These are phyloP conservation scores for Nephelium lappaceum DNA, from an alignment of 345 rosid genomes.

Conservation along the genomic window DNA sequence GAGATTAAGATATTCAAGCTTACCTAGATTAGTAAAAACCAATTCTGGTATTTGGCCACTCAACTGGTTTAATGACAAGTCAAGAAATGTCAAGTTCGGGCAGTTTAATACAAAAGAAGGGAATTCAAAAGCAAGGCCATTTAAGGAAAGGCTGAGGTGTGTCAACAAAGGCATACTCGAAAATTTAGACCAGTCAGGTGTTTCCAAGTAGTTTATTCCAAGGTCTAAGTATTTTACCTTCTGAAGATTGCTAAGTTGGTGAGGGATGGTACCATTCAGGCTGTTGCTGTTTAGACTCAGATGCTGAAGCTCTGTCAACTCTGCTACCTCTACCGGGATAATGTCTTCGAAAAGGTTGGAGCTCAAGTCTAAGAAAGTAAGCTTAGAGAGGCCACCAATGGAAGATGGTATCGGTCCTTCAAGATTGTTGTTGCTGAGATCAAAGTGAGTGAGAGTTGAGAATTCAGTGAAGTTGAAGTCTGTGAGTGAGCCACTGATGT, in stretches of 20 bases:
- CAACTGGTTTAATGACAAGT: constrained; percentile 48
- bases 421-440: constrained; percentile 34
- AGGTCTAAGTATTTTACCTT: constrained; percentile 54
- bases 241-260: constrained; percentile 45
- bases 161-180: constrained; percentile 47
- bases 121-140: constrained; percentile 36
- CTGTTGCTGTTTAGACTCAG: constrained; percentile 44
- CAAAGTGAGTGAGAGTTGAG: constrained; percentile 45
- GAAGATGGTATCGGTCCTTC: constrained; percentile 37
- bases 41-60: constrained; percentile 52
- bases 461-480: constrained; percentile 53
- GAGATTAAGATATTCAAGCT: constrained; percentile 48
- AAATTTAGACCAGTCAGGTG: constrained; percentile 61
- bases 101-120: constrained; percentile 50
- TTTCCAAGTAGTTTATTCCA: constrained; percentile 54
- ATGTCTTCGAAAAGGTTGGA: constrained; percentile 35
- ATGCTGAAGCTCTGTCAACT: constrained; percentile 41
- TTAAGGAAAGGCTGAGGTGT: constrained; percentile 44
- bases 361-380: constrained; percentile 48
- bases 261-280: constrained; percentile 52
- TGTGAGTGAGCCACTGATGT: constrained; percentile 42
- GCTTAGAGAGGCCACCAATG: constrained; percentile 42
- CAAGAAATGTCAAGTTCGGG: constrained; percentile 53
- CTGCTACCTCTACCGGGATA: constrained; percentile 46
- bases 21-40: constrained; percentile 42